These are phyloP conservation scores for Secale cereale DNA, from an alignment of 176 grass and related monocot genomes.

Conservation along the genomic window DNA sequence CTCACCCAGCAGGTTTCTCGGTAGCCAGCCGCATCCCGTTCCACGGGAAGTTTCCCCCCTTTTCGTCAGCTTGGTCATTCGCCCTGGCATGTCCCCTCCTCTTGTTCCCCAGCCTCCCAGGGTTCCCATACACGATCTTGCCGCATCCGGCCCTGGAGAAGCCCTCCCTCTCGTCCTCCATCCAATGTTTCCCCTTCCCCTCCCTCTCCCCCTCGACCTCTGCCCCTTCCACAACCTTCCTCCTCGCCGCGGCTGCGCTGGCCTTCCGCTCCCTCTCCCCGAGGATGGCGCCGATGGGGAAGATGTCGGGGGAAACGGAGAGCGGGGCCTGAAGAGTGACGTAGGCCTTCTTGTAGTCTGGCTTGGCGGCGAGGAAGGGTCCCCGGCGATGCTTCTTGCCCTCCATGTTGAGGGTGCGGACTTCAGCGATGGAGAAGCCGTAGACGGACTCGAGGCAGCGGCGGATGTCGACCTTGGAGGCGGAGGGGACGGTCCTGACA, in stretches of 20 bases:
- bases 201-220: constrained; percentile 55
- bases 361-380: constrained; percentile 57
- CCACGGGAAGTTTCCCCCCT: constrained; percentile 64
- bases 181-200: constrained; percentile 70
- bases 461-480: constrained; percentile 95
- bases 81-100: constrained; percentile 14
- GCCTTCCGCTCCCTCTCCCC: constrained; percentile 69
- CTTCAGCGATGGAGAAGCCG: constrained; percentile 83
- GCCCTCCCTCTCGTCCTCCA: constrained; percentile 61
- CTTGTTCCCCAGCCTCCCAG: constrained; percentile 38
- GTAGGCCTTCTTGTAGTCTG: constrained; percentile 99
- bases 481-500: constrained; percentile 81
- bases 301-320: constrained; percentile 68
- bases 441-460: constrained; percentile 90
- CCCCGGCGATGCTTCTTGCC: constrained; percentile 77
- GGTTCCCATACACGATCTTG: constrained; percentile 55
- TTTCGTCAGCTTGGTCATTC: not conserved
- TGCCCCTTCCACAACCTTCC: constrained; percentile 47
- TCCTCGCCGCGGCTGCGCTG: constrained; percentile 45
- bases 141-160: constrained; percentile 42
- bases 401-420: constrained; percentile 92
- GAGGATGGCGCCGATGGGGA: constrained; percentile 65
- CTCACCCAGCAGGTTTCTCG: constrained; percentile 51
- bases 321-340: constrained; percentile 76
- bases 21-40: constrained; percentile 47